Evolutionary conservation across 2,329 filamentous ascomycete genomes (phyloP), one percentile per base, ranked within the genome.

Genomic region (Cryphonectria naterciae): DNA sequence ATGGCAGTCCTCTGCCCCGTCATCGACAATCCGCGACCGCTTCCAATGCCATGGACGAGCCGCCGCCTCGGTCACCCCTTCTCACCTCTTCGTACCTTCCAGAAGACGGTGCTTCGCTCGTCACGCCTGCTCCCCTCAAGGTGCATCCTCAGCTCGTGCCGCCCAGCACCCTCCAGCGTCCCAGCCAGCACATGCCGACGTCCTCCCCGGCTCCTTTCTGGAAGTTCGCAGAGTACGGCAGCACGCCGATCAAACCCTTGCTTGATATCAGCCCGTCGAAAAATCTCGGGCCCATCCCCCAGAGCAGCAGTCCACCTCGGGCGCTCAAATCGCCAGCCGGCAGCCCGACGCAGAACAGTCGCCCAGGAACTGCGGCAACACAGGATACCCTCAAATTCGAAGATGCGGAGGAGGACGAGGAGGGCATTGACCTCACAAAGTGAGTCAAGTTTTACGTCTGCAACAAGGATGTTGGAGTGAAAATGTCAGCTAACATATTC

Each of bases 141-240:
- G 89, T 93, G 72, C 89, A 93, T 73, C 93, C 93, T 41, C 89
- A 88, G 75, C 86, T 95, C 56, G 92, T 91, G 1, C 93, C 93
- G 41, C 93, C 93, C 0, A 94, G 92, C 76, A 95, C 93, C 7
- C 89, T 92, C 6, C 92, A 95, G 78, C 86, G 93, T 69, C 93
- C 93, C 13, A 95, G 92, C 77, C 92, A 94, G 77, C 93, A 94
- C 79, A 94, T 95, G 88, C 92, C 93, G 46, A 94, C 93, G 62
- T 94, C 91, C 75, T 94, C 92, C 43, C 93, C 93, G 0, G 93
- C 93, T 0, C 93, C 93, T 0, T 96, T 97, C 80, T 97, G 93
- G 93, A 94, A 93, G 79, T 96, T 93, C 80, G 90, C 92, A 56
- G 92, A 94, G 74, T 87, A 93, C 71, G 88, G 88, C 37, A 93